Conservation (phyloP, 805 yeast genomes). For the Kluyveromyces starmeri region DNA sequence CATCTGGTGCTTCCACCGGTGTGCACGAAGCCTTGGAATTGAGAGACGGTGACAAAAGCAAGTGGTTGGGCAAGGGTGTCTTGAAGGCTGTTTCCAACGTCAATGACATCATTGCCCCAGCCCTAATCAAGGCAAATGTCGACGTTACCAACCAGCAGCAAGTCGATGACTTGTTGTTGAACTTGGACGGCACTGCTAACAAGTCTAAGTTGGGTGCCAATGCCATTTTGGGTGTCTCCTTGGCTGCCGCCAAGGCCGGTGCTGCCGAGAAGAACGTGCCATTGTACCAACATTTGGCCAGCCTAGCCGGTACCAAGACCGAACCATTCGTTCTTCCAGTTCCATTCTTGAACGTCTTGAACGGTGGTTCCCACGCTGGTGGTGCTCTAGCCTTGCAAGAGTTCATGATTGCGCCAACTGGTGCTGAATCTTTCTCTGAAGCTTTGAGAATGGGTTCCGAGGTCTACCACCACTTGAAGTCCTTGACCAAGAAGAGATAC, state of each 20-base stretch:
- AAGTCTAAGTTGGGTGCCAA: constrained; percentile 97
- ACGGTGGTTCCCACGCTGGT: constrained; percentile 99
- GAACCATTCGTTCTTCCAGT: constrained; percentile 93
- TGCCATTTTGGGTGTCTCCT: constrained; percentile 96
- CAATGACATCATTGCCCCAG: constrained; percentile 91
- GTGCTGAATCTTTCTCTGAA: constrained; percentile 84
- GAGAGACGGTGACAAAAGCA: constrained; percentile 95
- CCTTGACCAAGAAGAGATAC: constrained; percentile 87
- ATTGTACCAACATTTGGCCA: constrained; percentile 85
- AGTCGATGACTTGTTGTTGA: constrained; percentile 75
- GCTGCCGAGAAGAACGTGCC: constrained; percentile 94
- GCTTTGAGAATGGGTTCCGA: constrained; percentile 96
- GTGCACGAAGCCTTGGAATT: constrained; percentile 96
- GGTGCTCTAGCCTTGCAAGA: constrained; percentile 99
- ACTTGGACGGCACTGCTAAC: constrained; percentile 95
- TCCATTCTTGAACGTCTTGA: constrained; percentile 97
- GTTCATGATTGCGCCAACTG: constrained; percentile 97
- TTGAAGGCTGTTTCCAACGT: constrained; percentile 94
- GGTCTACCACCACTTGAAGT: constrained; percentile 94
- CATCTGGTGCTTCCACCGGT: constrained; percentile 99
- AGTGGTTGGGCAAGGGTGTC: constrained; percentile 99
- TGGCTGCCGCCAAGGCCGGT: constrained; percentile 96
- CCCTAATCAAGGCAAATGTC: constrained; percentile 67
- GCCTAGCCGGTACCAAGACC: constrained; percentile 57
- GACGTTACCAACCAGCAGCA: constrained; percentile 83